Base-by-base conservation (phyloP, 257 asterid genomes). In the Gentiana dahurica region DNA sequence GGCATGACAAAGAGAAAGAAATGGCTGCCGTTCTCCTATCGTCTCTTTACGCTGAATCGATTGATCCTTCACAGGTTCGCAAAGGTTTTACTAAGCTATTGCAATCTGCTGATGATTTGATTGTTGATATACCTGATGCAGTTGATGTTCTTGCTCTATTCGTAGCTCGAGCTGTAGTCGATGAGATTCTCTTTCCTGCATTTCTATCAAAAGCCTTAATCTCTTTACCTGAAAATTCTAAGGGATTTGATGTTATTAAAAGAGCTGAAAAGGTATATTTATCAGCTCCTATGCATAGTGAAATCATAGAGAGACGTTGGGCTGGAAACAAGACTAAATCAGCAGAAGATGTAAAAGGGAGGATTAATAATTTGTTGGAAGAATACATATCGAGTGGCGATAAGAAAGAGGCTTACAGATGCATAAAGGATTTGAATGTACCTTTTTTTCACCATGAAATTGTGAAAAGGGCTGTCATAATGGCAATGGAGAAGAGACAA, bases 1-100 rank as follows among this genome's bases (percentile, higher is more conserved):
- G 97, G 59, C 93, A 81, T 37, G 98, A 88, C 71, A 92, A 88
- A 51, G 97, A 92, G 71, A 92, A 88, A 55, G 98, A 92, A 71
- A 88, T 92, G 98, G 94, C 98, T 46, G 81, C 97, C 1, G 73
- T 78, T 62, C 74, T 85, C 12, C 54, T 85, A 47, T 92, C 98
- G 50, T 75, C 93, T 4, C 90, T 92, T 36, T 88, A 88, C 52
- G 95, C 85, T 13, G 95, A 92, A 49, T 77, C 84, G 50, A 75
- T 92, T 2, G 79, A 79, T 61, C 85, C 94, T 4, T 79, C 72
- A n/a, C 98, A 92, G 77, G 87, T 92, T 46, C 86, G 83, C 79
- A 88, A 88, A 77, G 99, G 99, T 51, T 92, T 85, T 32, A 79
- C 77, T 12, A 85, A 89, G 79, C 91, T 92, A 5, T 79, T 88